Percentiles rank a stretch among this genome's conserved stretches.
These are phyloP conservation scores for Prunus kanzakura DNA, from an alignment of 306 rosid species.

Conservation along the genomic window DNA sequence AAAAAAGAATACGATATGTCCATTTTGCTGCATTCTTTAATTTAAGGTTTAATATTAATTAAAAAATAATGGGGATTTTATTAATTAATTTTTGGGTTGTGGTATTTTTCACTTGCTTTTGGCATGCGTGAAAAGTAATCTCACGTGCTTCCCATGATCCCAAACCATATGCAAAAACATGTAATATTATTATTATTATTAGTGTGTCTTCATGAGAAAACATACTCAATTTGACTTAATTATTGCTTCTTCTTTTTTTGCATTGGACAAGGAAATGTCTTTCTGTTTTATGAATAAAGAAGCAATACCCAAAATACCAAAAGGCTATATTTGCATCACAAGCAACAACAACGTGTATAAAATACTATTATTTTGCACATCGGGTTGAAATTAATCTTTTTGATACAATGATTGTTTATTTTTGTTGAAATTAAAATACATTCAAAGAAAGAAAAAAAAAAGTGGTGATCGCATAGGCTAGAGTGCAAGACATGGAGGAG, in stretches of 20 bases:
- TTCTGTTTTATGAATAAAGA: conserved; percentile 13
- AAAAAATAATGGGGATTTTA: background rate
- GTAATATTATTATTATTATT: background rate
- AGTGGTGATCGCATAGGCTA: background rate
- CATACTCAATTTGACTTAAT: conserved; percentile 13
- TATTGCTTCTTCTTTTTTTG: background rate
- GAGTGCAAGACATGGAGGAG: background rate
- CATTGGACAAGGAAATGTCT: conserved; percentile 10
- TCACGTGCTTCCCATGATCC: conserved; percentile 71
- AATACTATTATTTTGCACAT: conserved; percentile 24
- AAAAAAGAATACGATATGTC: too few species aligned
- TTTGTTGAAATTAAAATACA: background rate
- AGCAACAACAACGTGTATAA: background rate
- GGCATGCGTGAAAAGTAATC: conserved; percentile 83
- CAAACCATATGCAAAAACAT: conserved; percentile 10
- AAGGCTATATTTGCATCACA: background rate
- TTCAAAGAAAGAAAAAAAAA: background rate
- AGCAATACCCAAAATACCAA: conserved; percentile 30
- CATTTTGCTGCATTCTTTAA: too few species aligned
- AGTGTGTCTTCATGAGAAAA: background rate
- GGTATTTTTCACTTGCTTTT: conserved; percentile 47
- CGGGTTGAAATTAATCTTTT: conserved; percentile 59
- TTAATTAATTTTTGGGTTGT: background rate
- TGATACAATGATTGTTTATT: conserved; percentile 37
- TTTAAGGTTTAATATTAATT: too few species aligned